A percentile compares a stretch with the other conserved stretches of the same genome.
These are phyloP conservation scores for Fusarium poae DNA, from an alignment of 2,329 filamentous ascomycete genomes.

Conservation along the genomic window DNA sequence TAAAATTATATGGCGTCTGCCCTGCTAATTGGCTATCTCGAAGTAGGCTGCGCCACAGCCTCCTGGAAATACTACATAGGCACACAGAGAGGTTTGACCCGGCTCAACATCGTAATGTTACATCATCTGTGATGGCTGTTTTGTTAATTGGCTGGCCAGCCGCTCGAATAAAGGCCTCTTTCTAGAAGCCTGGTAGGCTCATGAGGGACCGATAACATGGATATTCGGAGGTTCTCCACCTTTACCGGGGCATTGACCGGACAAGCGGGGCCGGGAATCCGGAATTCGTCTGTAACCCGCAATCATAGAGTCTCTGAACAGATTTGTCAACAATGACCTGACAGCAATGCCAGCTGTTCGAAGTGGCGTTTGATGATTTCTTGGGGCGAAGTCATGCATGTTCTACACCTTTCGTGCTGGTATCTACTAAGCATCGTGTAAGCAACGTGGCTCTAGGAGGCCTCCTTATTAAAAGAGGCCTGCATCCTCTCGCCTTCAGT, in stretches of 20 bases:
- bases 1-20: not conserved
- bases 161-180: not conserved
- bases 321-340: slow-evolving; percentile 4
- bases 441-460: not conserved
- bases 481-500: not conserved
- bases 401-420: slow-evolving; percentile 1
- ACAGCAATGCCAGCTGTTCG: not conserved
- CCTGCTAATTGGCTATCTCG: not conserved
- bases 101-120: not conserved
- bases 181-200: not conserved
- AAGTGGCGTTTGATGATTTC: not conserved
- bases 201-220: not conserved
- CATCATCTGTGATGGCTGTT: not conserved
- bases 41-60: not conserved
- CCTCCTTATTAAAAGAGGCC: slow-evolving; percentile 1
- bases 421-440: not conserved
- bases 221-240: not conserved
- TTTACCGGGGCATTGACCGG: not conserved
- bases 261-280: not conserved
- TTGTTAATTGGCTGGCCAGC: not conserved
- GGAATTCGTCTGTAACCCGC: not conserved
- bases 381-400: not conserved
- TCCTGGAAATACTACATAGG: not conserved
- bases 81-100: not conserved
- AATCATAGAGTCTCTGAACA: not conserved